A percentile compares a stretch with the other conserved stretches of the same genome.
Evolutionary conservation across 768 basidiomycete species (phyloP).

Genomic region (Pleurotus djamor): DNA sequence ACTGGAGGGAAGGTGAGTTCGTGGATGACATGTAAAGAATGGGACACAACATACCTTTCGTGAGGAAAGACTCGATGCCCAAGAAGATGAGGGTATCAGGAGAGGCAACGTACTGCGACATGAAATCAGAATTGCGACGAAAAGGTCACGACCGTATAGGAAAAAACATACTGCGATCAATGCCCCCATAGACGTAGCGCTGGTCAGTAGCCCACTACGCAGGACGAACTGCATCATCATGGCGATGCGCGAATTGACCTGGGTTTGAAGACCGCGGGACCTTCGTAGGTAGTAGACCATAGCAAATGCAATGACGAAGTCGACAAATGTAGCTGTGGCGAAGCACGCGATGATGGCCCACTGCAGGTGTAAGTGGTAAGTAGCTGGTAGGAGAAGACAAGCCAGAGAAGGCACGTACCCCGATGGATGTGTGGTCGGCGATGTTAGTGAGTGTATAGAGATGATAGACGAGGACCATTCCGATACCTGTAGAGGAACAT

Average conservation of each 20-base stretch:
- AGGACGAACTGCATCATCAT: not conserved
- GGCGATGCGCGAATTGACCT: not conserved
- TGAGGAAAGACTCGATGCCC: constrained; percentile 3
- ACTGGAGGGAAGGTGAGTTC: not conserved
- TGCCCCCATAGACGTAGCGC: not conserved
- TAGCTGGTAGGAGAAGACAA: not conserved
- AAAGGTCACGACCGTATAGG: no score
- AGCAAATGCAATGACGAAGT: not conserved
- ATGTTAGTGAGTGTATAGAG: not conserved
- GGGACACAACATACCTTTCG: not conserved
- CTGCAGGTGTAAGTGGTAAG: not conserved
- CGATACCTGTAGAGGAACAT: not conserved
- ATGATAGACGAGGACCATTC: constrained; percentile 1
- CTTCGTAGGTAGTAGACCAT: constrained; percentile 2
- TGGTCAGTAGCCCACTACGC: not conserved
- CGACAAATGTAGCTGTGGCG: constrained; percentile 3
- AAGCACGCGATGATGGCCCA: constrained; percentile 1
- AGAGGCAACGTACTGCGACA: not conserved
- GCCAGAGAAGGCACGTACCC: not conserved
- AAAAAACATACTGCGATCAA: not conserved
- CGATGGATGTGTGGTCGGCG: not conserved
- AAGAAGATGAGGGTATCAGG: not conserved
- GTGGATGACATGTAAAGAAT: no score
- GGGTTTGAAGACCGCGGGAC: not conserved
- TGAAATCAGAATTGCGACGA: not conserved